phyloP scores from a whole-genome alignment of 345 rosid species.

The Conringia planisiliqua region DNA sequence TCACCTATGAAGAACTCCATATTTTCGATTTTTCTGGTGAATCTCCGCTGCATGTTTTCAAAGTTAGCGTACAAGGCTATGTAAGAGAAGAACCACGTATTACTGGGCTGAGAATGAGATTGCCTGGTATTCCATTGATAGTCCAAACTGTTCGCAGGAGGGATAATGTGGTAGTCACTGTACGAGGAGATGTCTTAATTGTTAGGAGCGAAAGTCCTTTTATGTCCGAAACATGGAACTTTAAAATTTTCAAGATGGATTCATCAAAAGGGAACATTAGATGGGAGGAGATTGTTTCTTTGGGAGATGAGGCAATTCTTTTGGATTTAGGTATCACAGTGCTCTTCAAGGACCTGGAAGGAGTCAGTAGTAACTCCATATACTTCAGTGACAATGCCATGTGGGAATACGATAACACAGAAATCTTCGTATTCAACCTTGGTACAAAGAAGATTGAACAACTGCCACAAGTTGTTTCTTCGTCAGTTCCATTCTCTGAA shows the following conservation, averaged over 20 bases:
- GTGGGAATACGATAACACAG: not conserved
- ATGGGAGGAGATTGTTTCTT: not conserved
- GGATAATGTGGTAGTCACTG: not conserved
- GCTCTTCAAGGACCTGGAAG: not conserved
- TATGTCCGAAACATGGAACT: not conserved
- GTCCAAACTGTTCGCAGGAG: too few relatives aligned
- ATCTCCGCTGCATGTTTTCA: not conserved
- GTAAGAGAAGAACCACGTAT: too few relatives aligned
- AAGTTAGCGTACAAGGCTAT: too few relatives aligned
- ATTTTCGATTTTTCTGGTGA: not conserved
- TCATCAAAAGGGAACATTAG: not conserved
- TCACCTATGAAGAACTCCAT: not conserved
- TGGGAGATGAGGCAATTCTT: not conserved
- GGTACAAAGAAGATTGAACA: not conserved
- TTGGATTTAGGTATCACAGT: conserved; percentile 4
- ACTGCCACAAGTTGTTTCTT: not conserved
- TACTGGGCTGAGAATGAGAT: too few relatives aligned
- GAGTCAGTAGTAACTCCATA: not conserved
- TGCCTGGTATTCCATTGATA: too few relatives aligned
- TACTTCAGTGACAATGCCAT: not conserved
- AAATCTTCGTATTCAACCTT: not conserved
- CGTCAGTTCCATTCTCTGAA: not conserved
- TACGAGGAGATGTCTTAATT: not conserved
- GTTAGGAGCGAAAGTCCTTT: not conserved
- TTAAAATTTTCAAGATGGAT: not conserved